Evolutionary conservation across 768 basidiomycete genomes (phyloP), one percentile per base, ranked within the genome.

Genomic region (Asterophora parasitica): DNA sequence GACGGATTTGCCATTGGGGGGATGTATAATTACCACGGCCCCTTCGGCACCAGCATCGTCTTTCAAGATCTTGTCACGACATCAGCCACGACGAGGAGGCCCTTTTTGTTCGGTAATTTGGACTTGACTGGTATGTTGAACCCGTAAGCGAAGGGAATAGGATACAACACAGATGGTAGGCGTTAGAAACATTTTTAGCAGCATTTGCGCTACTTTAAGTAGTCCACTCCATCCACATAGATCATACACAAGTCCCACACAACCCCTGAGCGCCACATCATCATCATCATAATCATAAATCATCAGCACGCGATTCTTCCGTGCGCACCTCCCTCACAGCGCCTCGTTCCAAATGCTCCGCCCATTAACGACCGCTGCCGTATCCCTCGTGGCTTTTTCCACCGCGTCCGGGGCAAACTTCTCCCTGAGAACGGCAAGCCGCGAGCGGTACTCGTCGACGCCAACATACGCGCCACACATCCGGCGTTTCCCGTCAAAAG

Each of bases 391-490:
- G 4, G 63, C 59, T 33, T 46, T 59, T 5, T 59, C 42, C 4
- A 64, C 60, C 8, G 63, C 27, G 46, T 67, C 64, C 16, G 70
- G 61, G 3, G 68, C 66, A 51, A 82, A 87, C 50, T 71, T 75
- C 63, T 88, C 85, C 28, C 61, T 66, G 6, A 90, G 69, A 10
- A 87, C 83, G 1, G 77, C 74, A 9, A 95, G 70, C 55, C 84
- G 84, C 0, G 92, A 93, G 32, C 77, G 75, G 63, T 85, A 97
- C 61, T 99, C 96, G 62, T 99, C 95, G 10, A 79, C 72, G 0
- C 90, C 89, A 48, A 97, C 79, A 62, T 99, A 99, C 0, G 95
- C 96, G 2, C 95, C 95, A 59, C 95, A 97, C 82, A 99, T 91
- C 1, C 89, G 78, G 3, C 95, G 80, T 63, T 81, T 80, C 9